Base-by-base conservation (phyloP, 176 grass and related monocot genomes). In the Eremochloa ophiuroides region DNA sequence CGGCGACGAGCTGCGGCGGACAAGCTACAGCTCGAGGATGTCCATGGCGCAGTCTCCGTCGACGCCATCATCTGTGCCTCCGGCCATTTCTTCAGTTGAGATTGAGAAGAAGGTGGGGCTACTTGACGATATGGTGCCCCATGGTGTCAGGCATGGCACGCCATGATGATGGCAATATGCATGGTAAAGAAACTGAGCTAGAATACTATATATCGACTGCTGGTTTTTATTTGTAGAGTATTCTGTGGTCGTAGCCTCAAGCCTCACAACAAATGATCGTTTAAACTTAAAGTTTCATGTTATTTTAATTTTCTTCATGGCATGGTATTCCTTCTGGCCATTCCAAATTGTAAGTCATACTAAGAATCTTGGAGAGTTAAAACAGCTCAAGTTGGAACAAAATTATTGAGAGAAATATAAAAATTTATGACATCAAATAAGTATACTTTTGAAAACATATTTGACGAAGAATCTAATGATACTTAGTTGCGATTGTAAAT, bases 101-200 rank as follows among this genome's bases (percentile, higher is more conserved):
- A n/a, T n/a, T n/a, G n/a, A n/a, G n/a, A n/a, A n/a, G 68, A 80
- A 84, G 84, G 73, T 33, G 0, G 91, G 94, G 23, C 77, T 97
- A 14, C 83, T 97, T 38, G 94, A 87, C 35, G 94, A 97, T 80
- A 93, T 97, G 28, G 94, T 97, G 60, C 91, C 88, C 79, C 88
- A 89, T 77, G 86, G 83, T 76, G 80, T 93, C 47, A 83, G 94
- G 84, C 84, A 89, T 51, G 86, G 86, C 10, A 62, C 26, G 12
- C 23, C 26, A 61, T 61, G 58, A 48, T 6, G 46, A 85, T 91
- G 73, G 88, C 83, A 80, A 48, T 58, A 56, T 33, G n/a, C n/a
- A 48, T 58, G 81, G 87, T 85, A 89, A 83, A 23, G 6, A 48
- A 47, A 48, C 30, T 34, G 27, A 48, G 26, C 42, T 46, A 76